phyloP scores from a whole-genome alignment of 106 monocot species.

The Phalaenopsis equestris region DNA sequence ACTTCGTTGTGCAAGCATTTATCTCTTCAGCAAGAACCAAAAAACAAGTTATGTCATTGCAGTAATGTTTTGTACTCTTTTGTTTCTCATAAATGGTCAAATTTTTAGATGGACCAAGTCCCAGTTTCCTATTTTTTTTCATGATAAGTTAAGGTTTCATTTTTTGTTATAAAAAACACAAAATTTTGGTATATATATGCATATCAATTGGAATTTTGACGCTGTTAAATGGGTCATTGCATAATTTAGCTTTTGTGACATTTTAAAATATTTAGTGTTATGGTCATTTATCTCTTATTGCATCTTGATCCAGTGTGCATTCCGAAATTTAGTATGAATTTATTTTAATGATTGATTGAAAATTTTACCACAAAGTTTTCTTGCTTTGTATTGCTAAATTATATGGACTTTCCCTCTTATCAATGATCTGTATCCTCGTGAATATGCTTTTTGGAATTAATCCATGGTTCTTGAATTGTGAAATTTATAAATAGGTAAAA shows the following conservation, averaged over 20 bases:
- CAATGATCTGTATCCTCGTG: background rate
- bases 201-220: too few species aligned
- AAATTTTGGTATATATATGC: too few species aligned
- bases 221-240: background rate
- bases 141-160: background rate
- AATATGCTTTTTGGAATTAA: background rate
- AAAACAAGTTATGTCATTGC: slow-evolving; percentile 46
- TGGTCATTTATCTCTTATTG: background rate
- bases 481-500: background rate
- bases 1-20: slow-evolving; percentile 85
- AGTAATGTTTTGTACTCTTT: background rate
- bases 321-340: background rate
- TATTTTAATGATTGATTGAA: background rate
- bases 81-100: background rate
- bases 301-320: background rate
- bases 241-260: background rate
- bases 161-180: too few species aligned
- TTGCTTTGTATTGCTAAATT: background rate
- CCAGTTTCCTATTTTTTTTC: background rate
- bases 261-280: background rate
- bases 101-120: background rate
- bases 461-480: background rate
- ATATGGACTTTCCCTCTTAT: background rate
- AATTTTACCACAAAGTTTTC: background rate
- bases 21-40: slow-evolving; percentile 62